Conservation (phyloP, 768 basidiomycete genomes). For the Tulasnella calospora region DNA sequence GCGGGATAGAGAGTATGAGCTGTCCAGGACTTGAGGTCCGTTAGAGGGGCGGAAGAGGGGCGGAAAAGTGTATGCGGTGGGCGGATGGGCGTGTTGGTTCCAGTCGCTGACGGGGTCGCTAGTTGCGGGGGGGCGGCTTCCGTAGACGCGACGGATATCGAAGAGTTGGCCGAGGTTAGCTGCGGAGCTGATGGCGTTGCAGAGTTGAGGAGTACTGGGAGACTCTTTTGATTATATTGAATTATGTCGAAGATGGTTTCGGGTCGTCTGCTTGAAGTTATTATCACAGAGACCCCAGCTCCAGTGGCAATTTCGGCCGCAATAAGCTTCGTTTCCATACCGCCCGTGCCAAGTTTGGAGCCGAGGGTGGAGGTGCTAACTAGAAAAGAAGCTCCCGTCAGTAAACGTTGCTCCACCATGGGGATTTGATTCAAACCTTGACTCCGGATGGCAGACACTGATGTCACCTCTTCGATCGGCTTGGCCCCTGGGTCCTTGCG, state of each 20-base stretch:
- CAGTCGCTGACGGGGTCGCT: not conserved
- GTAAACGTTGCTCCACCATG: not conserved
- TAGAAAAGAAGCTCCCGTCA: slow-evolving; percentile 34
- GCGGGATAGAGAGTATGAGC: slow-evolving; percentile 89
- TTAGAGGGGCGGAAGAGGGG: slow-evolving; percentile 62
- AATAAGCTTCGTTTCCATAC: slow-evolving; percentile 99
- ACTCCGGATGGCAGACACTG: slow-evolving; percentile 71
- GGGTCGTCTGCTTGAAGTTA: slow-evolving; percentile 78
- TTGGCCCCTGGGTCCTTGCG: slow-evolving; percentile 79
- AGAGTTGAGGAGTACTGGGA: slow-evolving; percentile 30
- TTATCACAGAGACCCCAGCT: slow-evolving; percentile 88
- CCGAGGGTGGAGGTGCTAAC: slow-evolving; percentile 92
- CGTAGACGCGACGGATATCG: not conserved
- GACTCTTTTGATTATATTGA: slow-evolving; percentile 52
- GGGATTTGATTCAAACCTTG: slow-evolving; percentile 50
- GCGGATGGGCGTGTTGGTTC: slow-evolving; percentile 35
- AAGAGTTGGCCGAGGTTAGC: not conserved
- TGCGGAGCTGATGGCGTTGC: not conserved
- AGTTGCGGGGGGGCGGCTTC: not conserved
- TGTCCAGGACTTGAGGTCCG: slow-evolving; percentile 93
- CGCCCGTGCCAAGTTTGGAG: slow-evolving; percentile 90
- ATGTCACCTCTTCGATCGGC: slow-evolving; percentile 75
- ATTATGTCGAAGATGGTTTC: slow-evolving; percentile 74
- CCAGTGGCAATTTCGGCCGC: slow-evolving; percentile 96
- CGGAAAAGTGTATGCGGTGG: slow-evolving; percentile 89